Conservation (phyloP, 2,329 filamentous ascomycete species). For the Penicillium oxalicum region DNA sequence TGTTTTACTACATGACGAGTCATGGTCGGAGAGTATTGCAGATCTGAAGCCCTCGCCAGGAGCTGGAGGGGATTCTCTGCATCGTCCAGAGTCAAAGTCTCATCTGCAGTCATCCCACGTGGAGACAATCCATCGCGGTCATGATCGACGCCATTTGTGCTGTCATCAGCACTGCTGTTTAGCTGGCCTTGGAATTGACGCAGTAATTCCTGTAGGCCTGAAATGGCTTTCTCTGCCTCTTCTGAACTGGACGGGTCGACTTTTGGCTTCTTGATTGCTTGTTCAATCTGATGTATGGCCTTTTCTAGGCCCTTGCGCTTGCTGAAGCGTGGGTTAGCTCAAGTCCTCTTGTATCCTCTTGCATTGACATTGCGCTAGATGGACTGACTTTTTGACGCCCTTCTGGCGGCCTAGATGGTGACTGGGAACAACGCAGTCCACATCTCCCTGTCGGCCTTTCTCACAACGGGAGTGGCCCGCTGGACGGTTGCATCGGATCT, state of each 20-base stretch:
- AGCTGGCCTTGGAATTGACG: slow-evolving; percentile 42
- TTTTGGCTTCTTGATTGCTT: slow-evolving; percentile 56
- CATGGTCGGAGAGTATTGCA: slow-evolving; percentile 48
- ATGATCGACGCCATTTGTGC: slow-evolving; percentile 28
- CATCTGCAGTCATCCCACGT: slow-evolving; percentile 34
- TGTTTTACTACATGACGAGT: slow-evolving; percentile 17
- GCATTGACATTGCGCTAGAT: neutral
- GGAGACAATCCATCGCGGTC: slow-evolving; percentile 18
- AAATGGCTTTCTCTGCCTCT: slow-evolving; percentile 38
- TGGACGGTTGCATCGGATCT: slow-evolving; percentile 60
- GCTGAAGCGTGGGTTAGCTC: slow-evolving; percentile 38
- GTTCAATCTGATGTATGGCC: slow-evolving; percentile 66
- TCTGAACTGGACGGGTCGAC: slow-evolving; percentile 40
- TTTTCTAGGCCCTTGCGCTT: slow-evolving; percentile 70
- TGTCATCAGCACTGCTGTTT: slow-evolving; percentile 22
- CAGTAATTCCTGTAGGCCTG: slow-evolving; percentile 48
- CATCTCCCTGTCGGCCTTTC: slow-evolving; percentile 53
- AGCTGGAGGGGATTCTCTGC: slow-evolving; percentile 70
- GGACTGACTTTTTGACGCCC: slow-evolving; percentile 64
- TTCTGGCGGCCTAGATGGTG: slow-evolving; percentile 69
- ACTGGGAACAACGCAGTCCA: slow-evolving; percentile 63
- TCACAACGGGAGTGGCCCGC: slow-evolving; percentile 51
- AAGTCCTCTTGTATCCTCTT: neutral
- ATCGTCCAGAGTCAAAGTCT: slow-evolving; percentile 60
- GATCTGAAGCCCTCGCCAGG: slow-evolving; percentile 65